Percentiles rank a stretch among this genome's conserved stretches.
These are phyloP conservation scores for Leucogyrophana mollusca DNA, from an alignment of 768 basidiomycete species.

Conservation along the genomic window DNA sequence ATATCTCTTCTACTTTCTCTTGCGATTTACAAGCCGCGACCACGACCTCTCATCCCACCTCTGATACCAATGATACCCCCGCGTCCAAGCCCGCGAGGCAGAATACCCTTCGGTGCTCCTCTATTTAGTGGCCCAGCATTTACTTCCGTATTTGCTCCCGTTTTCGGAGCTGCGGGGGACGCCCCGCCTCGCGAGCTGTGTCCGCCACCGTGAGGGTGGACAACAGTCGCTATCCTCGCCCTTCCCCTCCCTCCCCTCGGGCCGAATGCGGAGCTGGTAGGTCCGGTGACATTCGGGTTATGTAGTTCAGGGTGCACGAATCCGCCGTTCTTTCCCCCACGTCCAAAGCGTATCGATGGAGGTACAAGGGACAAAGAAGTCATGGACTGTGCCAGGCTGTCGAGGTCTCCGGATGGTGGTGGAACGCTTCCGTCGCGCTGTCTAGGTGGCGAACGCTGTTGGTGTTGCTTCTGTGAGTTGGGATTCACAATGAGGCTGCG, in stretches of 20 bases:
- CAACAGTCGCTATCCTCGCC: slow-evolving; percentile 21
- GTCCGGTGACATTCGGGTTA: slow-evolving; percentile 27
- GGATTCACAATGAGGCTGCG: slow-evolving; percentile 14
- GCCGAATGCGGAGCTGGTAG: slow-evolving; percentile 20
- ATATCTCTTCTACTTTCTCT: neutral
- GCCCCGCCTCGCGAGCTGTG: slow-evolving; percentile 8
- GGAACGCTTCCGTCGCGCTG: slow-evolving; percentile 16
- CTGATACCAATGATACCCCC: slow-evolving; percentile 6
- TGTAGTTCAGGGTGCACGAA: slow-evolving; percentile 38
- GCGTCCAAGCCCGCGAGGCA: slow-evolving; percentile 13
- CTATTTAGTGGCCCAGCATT: slow-evolving; percentile 2
- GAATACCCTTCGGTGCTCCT: slow-evolving; percentile 9
- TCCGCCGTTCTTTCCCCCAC: slow-evolving; percentile 60
- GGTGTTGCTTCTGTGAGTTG: slow-evolving; percentile 11
- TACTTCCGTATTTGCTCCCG: neutral
- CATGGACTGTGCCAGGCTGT: slow-evolving; percentile 49
- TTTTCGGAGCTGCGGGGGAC: neutral
- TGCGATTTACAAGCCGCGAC: slow-evolving; percentile 13
- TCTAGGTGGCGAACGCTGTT: slow-evolving; percentile 4
- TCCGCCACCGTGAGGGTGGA: slow-evolving; percentile 14
- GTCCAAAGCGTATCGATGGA: slow-evolving; percentile 67
- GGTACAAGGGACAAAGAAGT: slow-evolving; percentile 61
- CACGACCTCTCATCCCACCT: slow-evolving; percentile 9
- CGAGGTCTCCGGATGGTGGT: slow-evolving; percentile 29
- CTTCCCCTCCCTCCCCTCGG: slow-evolving; percentile 29